Evolutionary conservation across 257 asterid species (phyloP), one percentile per base, ranked within the genome.

Genomic region (Anisodus tanguticus): DNA sequence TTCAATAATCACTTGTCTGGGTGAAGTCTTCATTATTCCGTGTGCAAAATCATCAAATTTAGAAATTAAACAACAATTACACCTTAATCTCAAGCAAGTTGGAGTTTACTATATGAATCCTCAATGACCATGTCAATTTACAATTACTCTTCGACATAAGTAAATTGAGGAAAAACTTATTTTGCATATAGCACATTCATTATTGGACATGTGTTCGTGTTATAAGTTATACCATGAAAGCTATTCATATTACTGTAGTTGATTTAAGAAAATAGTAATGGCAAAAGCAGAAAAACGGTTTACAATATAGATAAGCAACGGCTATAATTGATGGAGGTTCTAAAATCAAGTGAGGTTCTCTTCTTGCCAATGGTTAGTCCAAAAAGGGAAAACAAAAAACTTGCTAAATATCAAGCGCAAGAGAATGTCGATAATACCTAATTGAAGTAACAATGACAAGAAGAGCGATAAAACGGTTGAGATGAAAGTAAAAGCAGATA

Each of bases 361-460:
- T n/a, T n/a, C 67, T n/a, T 60, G 67, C 35, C 35, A 60, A n/a
- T 60, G 35, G 67, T 17, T n/a, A 60, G 37, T 60, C 12, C 37
- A 60, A 26, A 60, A 58, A 60, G 67, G 37, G 31, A 10, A 60
- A 60, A 60, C 35, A 60, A 59, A 7, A 2, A 19, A 35, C n/a
- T 60, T 8, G 31, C 35, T 19, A n/a, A 60, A 60, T 19, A 26
- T 26, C 31, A 26, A 26, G 31, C n/a, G 31, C 31, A 26, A 1
- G 0, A 26, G 31, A 26, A 79, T 26, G 53, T 47, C 13, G 85
- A 12, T 92, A 86, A 85, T 86, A 86, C 49, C 86, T 81, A 80
- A 92, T 3, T 19, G 98, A 90, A 26, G 93, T 15, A 63, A 74
- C 63, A 64, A 92, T 87, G 31, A 95, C 89, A 2, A 49, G 54